Base-by-base conservation (phyloP, 148 eudicot species). In the Tetragonia tetragonoides region DNA sequence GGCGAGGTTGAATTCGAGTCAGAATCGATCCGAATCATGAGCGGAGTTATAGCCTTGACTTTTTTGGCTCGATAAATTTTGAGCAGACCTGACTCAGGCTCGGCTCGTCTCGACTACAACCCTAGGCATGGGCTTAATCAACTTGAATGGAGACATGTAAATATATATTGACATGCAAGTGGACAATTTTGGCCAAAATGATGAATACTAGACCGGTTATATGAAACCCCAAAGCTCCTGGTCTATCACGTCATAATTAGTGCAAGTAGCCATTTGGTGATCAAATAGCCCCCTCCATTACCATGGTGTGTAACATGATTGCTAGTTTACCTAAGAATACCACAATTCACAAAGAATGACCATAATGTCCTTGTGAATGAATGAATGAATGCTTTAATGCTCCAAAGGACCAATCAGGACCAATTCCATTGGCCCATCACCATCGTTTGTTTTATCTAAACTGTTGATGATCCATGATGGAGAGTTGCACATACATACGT, bases 401-500 rank as follows among this genome's bases (percentile, higher is more conserved):
- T 18, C 62, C 16, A 59, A 59, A 59, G 23, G 8, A 59, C 39
- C 65, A 61, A 61, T 61, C 65, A 61, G 62, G 62, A 59, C 62
- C 28, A 28, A 46, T 46, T 28, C 18, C 3, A 51, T 28, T 53
- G 62, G 62, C 10, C 61, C 75, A 37, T 51, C 75, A 40, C 28
- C 70, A 51, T 65, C 20, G 20, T 41, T 61, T 40, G 68, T 38
- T 23, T 20, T 59, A 17, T 41, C 38, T n/a, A 21, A 21, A 21
- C 28, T 9, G 5, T 59, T 37, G 75, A 10, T 8, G 47, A 51
- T 38, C 68, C 23, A 5, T 21, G 42, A 39, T 38, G 44, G 44
- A 57, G 21, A 28, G 72, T 66, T 9, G 0, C 37, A 72, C 72
- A 39, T 76, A 72, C 72, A 39, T 76, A 76, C 65, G 79, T 76